Evolutionary conservation across 2,329 filamentous ascomycete genomes (phyloP).

Genomic region (Phialocephala sp.): DNA sequence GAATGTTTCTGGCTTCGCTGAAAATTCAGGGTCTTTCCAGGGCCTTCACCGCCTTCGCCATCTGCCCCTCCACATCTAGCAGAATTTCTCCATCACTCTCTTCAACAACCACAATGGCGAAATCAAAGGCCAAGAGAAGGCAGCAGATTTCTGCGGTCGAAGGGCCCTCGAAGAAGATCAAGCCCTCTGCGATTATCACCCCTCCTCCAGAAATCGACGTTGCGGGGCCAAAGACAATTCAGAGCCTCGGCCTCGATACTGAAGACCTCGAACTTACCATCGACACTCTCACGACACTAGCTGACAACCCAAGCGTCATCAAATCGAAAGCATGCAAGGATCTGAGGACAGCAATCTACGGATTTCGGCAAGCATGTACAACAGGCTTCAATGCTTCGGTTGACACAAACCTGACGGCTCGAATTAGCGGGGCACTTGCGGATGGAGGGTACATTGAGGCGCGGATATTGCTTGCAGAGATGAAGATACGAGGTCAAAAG

Average conservation of each 20-base stretch:
- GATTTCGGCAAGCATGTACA: slow-evolving; percentile 71
- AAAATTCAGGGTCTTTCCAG: background rate
- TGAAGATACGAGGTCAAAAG: slow-evolving; percentile 68
- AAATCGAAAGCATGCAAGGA: slow-evolving; percentile 73
- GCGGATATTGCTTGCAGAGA: slow-evolving; percentile 69
- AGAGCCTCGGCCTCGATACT: slow-evolving; percentile 63
- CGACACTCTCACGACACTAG: slow-evolving; percentile 65
- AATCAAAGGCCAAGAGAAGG: slow-evolving; percentile 53
- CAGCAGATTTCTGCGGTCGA: slow-evolving; percentile 49
- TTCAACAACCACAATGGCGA: slow-evolving; percentile 45
- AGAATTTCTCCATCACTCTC: slow-evolving; percentile 12
- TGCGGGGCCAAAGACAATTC: slow-evolving; percentile 55
- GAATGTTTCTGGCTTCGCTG: background rate
- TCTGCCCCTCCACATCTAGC: slow-evolving; percentile 1
- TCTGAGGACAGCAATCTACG: slow-evolving; percentile 69
- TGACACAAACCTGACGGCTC: slow-evolving; percentile 67
- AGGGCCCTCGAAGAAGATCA: slow-evolving; percentile 47
- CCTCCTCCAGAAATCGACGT: slow-evolving; percentile 45
- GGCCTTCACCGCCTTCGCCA: slow-evolving; percentile 1
- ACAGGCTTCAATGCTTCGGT: slow-evolving; percentile 61
- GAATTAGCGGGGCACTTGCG: slow-evolving; percentile 68
- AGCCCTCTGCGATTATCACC: slow-evolving; percentile 44
- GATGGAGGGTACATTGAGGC: slow-evolving; percentile 72
- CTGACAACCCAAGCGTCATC: slow-evolving; percentile 65
- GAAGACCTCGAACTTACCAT: slow-evolving; percentile 72